These are phyloP conservation scores for Trypanosoma platydactyli DNA, from an alignment of 208 protist species.

Conservation along the genomic window DNA sequence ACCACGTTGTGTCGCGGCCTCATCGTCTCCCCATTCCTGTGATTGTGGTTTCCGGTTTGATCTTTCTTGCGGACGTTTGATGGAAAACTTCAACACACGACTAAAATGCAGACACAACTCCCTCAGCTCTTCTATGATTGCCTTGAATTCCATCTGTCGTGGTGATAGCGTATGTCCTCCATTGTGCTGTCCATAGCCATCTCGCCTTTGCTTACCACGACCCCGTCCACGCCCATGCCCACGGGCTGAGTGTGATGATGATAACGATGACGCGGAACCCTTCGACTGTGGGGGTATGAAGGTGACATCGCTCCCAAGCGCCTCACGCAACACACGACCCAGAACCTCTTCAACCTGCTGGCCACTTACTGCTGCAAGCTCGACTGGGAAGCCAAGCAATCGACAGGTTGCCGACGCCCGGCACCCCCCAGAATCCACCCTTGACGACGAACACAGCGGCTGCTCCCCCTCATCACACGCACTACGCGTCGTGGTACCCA, in stretches of 20 bases:
- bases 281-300: slow-evolving; percentile 48
- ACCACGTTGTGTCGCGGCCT: not conserved
- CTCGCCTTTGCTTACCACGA: slow-evolving; percentile 12
- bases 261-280: slow-evolving; percentile 1
- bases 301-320: slow-evolving; percentile 74
- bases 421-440: slow-evolving; percentile 26
- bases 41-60: not conserved
- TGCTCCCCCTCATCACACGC: not conserved
- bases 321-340: slow-evolving; percentile 59
- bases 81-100: slow-evolving; percentile 76
- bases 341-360: slow-evolving; percentile 41
- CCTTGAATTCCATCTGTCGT: slow-evolving; percentile 73
- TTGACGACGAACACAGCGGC: not conserved
- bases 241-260: not conserved
- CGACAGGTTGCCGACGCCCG: slow-evolving; percentile 78
- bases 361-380: slow-evolving; percentile 71
- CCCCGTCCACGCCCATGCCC: slow-evolving; percentile 1
- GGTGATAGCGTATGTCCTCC: slow-evolving; percentile 35
- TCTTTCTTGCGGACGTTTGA: slow-evolving; percentile 49
- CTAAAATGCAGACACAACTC: slow-evolving; percentile 75
- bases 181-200: slow-evolving; percentile 11
- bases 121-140: slow-evolving; percentile 71
- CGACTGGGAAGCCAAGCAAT: slow-evolving; percentile 80
- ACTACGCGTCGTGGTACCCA: not conserved
- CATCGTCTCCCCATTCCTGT: slow-evolving; percentile 3